Evolutionary conservation across 176 grass and related monocot genomes (phyloP).

Genomic region (Triticum monococcum): DNA sequence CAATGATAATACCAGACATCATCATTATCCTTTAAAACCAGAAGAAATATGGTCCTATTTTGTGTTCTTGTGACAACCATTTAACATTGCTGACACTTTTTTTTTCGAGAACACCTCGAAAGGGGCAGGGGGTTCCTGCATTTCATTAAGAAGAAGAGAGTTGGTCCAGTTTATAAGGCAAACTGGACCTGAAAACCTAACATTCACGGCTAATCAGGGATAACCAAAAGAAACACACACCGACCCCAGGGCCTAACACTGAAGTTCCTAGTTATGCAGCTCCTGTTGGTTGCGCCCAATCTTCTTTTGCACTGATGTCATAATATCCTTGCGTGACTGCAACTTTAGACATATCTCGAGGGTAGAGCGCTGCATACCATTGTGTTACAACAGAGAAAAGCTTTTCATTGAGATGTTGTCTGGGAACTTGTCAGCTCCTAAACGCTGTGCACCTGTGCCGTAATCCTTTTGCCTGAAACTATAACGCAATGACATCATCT

Average conservation of each 20-base stretch:
- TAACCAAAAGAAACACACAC: too few species aligned
- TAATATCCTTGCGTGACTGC: neutral
- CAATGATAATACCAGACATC: neutral
- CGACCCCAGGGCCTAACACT: too few species aligned
- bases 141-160: too few species aligned
- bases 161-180: too few species aligned
- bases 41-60: neutral
- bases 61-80: neutral
- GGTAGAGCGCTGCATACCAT: neutral
- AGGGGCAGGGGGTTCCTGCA: too few species aligned
- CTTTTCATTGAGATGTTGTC: slow-evolving; percentile 1
- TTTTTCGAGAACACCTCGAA: too few species aligned
- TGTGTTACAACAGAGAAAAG: neutral
- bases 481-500: neutral
- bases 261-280: neutral
- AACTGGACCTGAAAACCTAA: too few species aligned
- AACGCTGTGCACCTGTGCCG: neutral
- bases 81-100: neutral
- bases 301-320: neutral
- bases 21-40: neutral
- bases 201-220: too few species aligned
- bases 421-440: neutral
- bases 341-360: neutral
- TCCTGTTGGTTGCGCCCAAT: neutral
- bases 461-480: neutral